Percentiles rank a stretch among this genome's conserved stretches.
Evolutionary conservation across 352 stramenopile genomes (phyloP).

Genomic region (Globisporangium recalcitrans): DNA sequence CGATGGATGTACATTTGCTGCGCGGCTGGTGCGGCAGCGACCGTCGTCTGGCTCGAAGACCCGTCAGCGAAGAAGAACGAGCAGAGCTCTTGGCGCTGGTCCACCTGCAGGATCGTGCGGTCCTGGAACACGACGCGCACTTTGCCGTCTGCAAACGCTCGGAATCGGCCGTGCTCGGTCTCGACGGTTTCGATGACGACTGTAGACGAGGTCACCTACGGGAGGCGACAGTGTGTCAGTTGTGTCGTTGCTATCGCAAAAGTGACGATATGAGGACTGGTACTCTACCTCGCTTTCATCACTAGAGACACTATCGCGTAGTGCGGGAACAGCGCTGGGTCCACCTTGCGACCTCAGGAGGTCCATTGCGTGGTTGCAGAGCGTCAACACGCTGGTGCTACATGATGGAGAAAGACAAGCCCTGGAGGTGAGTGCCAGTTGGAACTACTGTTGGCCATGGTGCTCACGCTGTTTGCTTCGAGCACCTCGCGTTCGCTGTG

Average conservation of each 20-base stretch:
- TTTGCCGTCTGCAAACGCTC: constrained; percentile 53
- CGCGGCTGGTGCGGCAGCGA: constrained; percentile 28
- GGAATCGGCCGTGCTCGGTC: constrained; percentile 58
- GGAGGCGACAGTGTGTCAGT: neutral
- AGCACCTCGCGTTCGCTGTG: neutral
- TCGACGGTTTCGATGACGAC: constrained; percentile 29
- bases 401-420: neutral
- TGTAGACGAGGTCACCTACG: neutral
- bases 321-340: neutral
- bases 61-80: constrained; percentile 54
- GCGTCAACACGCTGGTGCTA: constrained; percentile 3
- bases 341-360: constrained; percentile 14
- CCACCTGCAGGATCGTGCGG: constrained; percentile 65
- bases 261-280: neutral
- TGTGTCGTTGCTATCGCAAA: neutral
- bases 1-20: constrained; percentile 49
- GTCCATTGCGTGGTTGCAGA: constrained; percentile 16
- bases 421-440: too few relatives aligned
- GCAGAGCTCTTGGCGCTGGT: constrained; percentile 30
- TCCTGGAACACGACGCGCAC: constrained; percentile 65
- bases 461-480: too few relatives aligned
- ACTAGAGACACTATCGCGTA: neutral
- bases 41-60: constrained; percentile 27
- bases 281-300: constrained; percentile 1
- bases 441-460: too few relatives aligned